These are phyloP conservation scores for Suhomyces kilbournensis DNA, from an alignment of 805 yeast species.

Conservation along the genomic window DNA sequence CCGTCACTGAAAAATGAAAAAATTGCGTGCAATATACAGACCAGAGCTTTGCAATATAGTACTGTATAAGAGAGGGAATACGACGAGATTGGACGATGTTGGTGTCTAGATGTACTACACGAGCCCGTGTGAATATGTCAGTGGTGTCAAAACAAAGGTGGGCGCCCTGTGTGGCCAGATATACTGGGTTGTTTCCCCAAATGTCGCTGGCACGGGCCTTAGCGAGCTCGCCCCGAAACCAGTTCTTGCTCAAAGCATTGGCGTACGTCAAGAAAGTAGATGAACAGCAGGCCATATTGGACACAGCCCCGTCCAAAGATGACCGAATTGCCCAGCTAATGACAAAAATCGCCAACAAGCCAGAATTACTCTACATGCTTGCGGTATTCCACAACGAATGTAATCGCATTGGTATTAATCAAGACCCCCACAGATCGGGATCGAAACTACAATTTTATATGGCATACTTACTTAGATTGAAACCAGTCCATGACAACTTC, in stretches of 20 bases:
- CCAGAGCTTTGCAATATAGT: not conserved
- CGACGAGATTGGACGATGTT: not conserved
- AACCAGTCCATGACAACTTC: conserved; percentile 33
- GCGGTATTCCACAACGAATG: conserved; percentile 33
- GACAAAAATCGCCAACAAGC: conserved; percentile 17
- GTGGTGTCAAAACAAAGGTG: not conserved
- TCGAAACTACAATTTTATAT: conserved; percentile 16
- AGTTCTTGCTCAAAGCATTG: conserved; percentile 17
- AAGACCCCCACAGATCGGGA: conserved; percentile 8
- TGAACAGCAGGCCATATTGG: conserved; percentile 19
- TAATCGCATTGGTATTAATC: conserved; percentile 24
- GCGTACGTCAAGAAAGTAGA: conserved; percentile 30
- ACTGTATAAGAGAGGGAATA: not conserved
- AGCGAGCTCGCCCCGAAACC: not conserved
- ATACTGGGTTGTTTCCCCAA: not conserved
- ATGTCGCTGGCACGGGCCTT: not conserved
- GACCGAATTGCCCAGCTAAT: conserved; percentile 25
- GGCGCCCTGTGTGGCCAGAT: not conserved
- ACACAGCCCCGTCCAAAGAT: conserved; percentile 14
- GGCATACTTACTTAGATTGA: conserved; percentile 18
- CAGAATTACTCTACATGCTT: conserved; percentile 30
- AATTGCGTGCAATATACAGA: not conserved
- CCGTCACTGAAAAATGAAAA: not conserved
- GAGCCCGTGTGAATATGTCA: not conserved
- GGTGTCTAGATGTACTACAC: not conserved